Evolutionary conservation across 257 asterid species (phyloP), one percentile per base, ranked within the genome.

Genomic region (Solanum chaucha): DNA sequence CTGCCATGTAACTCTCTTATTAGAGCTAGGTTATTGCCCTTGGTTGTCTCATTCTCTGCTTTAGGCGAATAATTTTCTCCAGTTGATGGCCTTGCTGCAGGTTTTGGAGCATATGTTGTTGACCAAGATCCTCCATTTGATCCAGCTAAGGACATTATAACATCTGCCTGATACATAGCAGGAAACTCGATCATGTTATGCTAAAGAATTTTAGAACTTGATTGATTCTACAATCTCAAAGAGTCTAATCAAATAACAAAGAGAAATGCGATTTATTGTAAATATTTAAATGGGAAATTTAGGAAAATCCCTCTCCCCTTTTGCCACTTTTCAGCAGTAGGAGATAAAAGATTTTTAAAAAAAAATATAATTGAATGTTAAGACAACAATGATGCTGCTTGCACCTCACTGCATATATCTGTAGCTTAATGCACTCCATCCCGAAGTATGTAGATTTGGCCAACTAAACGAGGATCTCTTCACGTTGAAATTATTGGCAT

Each of bases 61-160:
- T 86, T 48, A 22, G 93, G 87, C 6, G 71, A 44, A 70, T 87
- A 83, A 85, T 88, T 90, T 88, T 94, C 98, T 48, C 91, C 94
- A 8, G 90, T 74, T 78, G 92, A 88, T 35, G 92, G 92, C 88
- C 88, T 91, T 48, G 48, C 86, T 17, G 89, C 41, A 10, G 91
- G 82, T 86, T 92, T 94, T 32, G 95, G 90, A 35, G 84, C 87
- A 55, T 92, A 94, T 32, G 93, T 90, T 35, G 99, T 95, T 17
- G 98, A 95, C 99, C 98, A 95, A 36, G 97, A 95, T 87, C 98
- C 99, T 90, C 99, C 98, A 13, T 92, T 95, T 4, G 97, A 95
- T 86, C 98, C 98, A 32, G 99, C 98, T 78, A 96, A 90, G 12
- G 97, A 92, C 98, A 96, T 95, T 92, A 96, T 96, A 51, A 94